A percentile compares a stretch with the other conserved stretches of the same genome.
Evolutionary conservation across 139 green algal species (phyloP).

Genomic region (Trebouxia sp.): DNA sequence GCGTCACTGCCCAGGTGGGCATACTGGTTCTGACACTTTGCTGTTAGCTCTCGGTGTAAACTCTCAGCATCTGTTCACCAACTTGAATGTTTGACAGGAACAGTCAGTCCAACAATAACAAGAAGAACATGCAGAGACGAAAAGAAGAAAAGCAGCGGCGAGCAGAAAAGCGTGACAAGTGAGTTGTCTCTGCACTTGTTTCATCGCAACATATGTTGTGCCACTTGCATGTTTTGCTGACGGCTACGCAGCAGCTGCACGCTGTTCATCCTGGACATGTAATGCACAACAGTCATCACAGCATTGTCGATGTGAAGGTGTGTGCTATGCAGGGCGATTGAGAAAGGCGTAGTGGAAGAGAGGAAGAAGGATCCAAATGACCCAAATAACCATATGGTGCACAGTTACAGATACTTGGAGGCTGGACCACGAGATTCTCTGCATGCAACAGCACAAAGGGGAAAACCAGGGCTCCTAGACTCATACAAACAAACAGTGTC

Average conservation of each 20-base stretch:
- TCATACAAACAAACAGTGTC: neutral
- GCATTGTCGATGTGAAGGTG: too few species aligned
- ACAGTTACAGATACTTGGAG: constrained; percentile 9
- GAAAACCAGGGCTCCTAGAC: neutral
- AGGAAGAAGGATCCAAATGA: neutral
- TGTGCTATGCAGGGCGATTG: neutral
- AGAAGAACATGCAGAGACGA: neutral
- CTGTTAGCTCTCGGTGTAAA: too few species aligned
- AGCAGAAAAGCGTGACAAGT: constrained; percentile 20
- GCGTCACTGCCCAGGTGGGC: neutral
- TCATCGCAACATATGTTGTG: too few species aligned
- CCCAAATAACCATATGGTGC: constrained; percentile 2
- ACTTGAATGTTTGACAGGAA: too few species aligned
- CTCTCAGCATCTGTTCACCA: too few species aligned
- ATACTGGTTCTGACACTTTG: neutral
- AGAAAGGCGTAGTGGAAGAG: neutral
- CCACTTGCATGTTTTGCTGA: too few species aligned
- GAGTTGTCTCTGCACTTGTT: neutral
- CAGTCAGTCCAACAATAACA: neutral
- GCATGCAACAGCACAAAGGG: constrained; percentile 1
- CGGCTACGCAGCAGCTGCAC: too few species aligned
- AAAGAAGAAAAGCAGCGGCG: constrained; percentile 1
- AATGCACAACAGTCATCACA: neutral
- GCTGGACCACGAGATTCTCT: neutral
- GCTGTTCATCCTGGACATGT: too few species aligned